A percentile compares a stretch with the other conserved stretches of the same genome.
Evolutionary conservation across 176 grass and related monocot genomes (phyloP).

Genomic region (Neostapfia colusana): DNA sequence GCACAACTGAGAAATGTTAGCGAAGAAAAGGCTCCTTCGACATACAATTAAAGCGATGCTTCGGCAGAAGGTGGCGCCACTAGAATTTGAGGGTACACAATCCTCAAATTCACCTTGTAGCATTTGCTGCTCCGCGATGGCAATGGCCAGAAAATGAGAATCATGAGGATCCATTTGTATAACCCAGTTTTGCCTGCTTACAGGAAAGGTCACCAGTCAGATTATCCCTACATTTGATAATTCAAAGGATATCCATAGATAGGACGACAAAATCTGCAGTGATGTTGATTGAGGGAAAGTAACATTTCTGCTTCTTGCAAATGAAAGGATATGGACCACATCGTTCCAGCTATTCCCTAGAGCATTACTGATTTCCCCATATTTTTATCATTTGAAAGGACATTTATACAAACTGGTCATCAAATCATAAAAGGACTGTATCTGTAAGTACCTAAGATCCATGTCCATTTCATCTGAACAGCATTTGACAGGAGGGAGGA

Average conservation of each 20-base stretch:
- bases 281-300: not conserved
- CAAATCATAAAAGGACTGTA: not conserved
- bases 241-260: not conserved
- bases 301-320: not conserved
- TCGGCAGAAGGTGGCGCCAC: constrained; percentile 66
- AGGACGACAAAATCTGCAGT: constrained; percentile 4
- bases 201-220: not conserved
- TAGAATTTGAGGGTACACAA: constrained; percentile 60
- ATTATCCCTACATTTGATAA: not conserved
- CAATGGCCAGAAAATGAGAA: constrained; percentile 85
- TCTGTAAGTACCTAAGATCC: constrained; percentile 68
- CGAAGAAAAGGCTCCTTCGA: not conserved
- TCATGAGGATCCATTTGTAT: constrained; percentile 70
- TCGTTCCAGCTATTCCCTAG: not conserved
- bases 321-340: not conserved
- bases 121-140: constrained; percentile 87
- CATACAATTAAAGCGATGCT: constrained; percentile 77
- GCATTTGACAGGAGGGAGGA: constrained; percentile 53
- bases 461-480: constrained; percentile 75
- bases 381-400: constrained; percentile 1
- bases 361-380: not conserved
- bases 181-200: constrained; percentile 74
- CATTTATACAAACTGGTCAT: not conserved
- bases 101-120: constrained; percentile 83
- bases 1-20: not conserved